phyloP scores from a whole-genome alignment of 768 basidiomycete species.

The Gelatoporia subvermispora region DNA sequence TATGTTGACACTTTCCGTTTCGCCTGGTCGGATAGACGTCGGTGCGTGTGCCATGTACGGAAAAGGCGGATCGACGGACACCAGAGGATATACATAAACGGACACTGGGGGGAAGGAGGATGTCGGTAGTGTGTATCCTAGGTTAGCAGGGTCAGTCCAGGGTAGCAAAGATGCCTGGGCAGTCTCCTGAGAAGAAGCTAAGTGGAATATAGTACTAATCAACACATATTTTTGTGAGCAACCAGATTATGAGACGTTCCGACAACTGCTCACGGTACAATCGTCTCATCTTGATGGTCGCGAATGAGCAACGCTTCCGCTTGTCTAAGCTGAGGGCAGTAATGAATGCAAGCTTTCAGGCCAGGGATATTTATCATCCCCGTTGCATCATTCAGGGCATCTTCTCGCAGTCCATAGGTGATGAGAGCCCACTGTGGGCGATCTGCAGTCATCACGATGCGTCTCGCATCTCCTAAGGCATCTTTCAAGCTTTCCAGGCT shows the following conservation, averaged over 20 bases:
- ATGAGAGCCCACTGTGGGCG: slow-evolving; percentile 9
- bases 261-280: slow-evolving; percentile 23
- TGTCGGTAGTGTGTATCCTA: slow-evolving; percentile 16
- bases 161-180: slow-evolving; percentile 27
- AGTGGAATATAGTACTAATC: slow-evolving; percentile 30
- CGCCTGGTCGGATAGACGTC: slow-evolving; percentile 19
- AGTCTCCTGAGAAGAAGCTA: slow-evolving; percentile 31
- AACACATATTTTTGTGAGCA: background rate
- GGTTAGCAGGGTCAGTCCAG: slow-evolving; percentile 18
- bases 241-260: background rate
- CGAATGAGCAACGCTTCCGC: slow-evolving; percentile 22
- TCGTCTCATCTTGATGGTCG: slow-evolving; percentile 16
- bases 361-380: slow-evolving; percentile 4
- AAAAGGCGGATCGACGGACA: slow-evolving; percentile 32
- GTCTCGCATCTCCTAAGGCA: slow-evolving; percentile 11
- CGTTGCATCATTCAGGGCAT: background rate
- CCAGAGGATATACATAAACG: slow-evolving; percentile 33
- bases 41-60: slow-evolving; percentile 30
- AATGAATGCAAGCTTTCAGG: slow-evolving; percentile 32
- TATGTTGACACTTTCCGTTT: slow-evolving; percentile 22
- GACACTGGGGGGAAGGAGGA: slow-evolving; percentile 24
- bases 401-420: slow-evolving; percentile 10
- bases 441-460: background rate
- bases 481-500: slow-evolving; percentile 12
- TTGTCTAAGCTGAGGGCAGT: slow-evolving; percentile 25